These are phyloP conservation scores for Pinguiococcus pyrenoidosus DNA, from an alignment of 108 stramenopile genomes.

Conservation along the genomic window DNA sequence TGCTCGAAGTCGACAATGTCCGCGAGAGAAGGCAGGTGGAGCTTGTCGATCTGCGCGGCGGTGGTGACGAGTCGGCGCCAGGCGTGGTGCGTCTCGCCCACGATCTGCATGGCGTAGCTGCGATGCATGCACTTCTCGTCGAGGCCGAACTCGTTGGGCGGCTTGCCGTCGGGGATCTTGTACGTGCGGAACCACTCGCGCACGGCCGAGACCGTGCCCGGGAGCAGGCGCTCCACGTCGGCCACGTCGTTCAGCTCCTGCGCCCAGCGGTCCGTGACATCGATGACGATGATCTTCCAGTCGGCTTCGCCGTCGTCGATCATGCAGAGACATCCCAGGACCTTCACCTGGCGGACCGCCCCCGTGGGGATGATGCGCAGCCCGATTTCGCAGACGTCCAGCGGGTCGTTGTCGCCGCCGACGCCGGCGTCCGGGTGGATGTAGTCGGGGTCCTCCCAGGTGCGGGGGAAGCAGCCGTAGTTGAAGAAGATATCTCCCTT, in stretches of 20 bases:
- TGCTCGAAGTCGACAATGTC: too few relatives aligned
- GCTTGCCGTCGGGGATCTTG: conserved; percentile 97
- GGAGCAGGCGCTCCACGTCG: conserved; percentile 80
- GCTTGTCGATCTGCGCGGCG: too few relatives aligned
- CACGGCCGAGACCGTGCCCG: conserved; percentile 69
- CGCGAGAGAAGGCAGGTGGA: too few relatives aligned
- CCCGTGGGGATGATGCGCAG: conserved; percentile 41
- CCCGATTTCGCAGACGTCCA: conserved; percentile 72
- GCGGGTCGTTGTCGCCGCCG: conserved; percentile 84
- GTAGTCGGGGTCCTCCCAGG: conserved; percentile 93
- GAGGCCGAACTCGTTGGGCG: conserved; percentile 79
- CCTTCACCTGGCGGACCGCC: conserved; percentile 80
- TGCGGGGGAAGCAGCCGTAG: conserved; percentile 93
- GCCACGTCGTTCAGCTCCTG: conserved; percentile 84
- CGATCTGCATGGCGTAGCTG: conserved; percentile 67
- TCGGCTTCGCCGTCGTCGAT: conserved; percentile 97
- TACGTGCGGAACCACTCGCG: conserved; percentile 97
- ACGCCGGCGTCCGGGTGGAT: conserved; percentile 78
- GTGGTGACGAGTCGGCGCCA: neutral
- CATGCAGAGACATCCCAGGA: conserved; percentile 87
- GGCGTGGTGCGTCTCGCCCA: conserved; percentile 38
- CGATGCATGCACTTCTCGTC: conserved; percentile 83
- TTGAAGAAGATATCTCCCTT: conserved; percentile 96
- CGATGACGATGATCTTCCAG: conserved; percentile 91
- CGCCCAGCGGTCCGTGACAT: conserved; percentile 85